Evolutionary conservation across 2,329 filamentous ascomycete genomes (phyloP).

Genomic region (Didymosphaeria variabile): DNA sequence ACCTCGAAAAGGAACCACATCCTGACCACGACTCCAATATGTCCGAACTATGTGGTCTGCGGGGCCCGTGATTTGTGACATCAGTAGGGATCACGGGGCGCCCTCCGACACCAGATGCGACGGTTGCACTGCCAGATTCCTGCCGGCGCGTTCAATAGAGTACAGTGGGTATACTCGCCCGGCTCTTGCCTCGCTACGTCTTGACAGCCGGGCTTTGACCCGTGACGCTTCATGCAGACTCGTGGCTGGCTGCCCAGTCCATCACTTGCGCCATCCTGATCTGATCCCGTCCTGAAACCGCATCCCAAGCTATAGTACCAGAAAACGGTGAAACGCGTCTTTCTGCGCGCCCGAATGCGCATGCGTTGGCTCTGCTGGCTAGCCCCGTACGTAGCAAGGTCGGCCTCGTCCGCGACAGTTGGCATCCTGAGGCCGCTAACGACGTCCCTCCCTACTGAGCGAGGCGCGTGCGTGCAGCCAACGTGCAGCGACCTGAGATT

Average conservation of each 20-base stretch:
- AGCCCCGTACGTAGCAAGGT: not conserved
- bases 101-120: constrained; percentile 9
- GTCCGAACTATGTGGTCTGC: not conserved
- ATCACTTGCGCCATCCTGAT: constrained; percentile 8
- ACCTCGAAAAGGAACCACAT: not conserved
- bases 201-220: not conserved
- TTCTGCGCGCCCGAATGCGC: constrained; percentile 2
- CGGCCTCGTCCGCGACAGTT: no score
- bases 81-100: constrained; percentile 10
- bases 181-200: not conserved
- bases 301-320: constrained; percentile 12
- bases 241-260: constrained; percentile 5
- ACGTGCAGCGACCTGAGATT: constrained; percentile 1
- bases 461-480: not conserved
- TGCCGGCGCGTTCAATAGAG: not conserved
- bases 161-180: not conserved
- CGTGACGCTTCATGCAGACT: not conserved
- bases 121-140: not conserved
- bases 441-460: not conserved
- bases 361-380: not conserved
- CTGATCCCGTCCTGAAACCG: constrained; percentile 6
- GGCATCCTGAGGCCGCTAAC: not conserved
- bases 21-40: constrained; percentile 1
- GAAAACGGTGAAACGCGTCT: constrained; percentile 3
- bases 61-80: constrained; percentile 1